Base-by-base conservation (phyloP, 2,329 filamentous ascomycete genomes). In the Achaetomium macrosporum region DNA sequence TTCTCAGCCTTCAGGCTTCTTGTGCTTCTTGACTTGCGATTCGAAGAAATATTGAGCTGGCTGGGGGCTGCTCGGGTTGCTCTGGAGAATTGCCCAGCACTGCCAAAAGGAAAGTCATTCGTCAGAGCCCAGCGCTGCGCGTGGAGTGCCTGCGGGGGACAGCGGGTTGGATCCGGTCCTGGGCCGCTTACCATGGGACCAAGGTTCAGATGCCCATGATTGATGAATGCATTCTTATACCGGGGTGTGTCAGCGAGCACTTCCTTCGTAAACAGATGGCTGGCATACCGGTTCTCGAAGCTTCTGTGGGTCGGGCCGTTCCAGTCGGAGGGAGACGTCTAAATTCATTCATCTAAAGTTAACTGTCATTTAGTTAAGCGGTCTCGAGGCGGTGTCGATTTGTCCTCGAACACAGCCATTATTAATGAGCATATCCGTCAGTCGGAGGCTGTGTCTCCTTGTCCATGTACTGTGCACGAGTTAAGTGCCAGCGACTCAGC, bases 201-300 rank as follows among this genome's bases (percentile, higher is more conserved):
- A 25, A 25, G 25, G 25, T 25, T 25, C 25, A 25, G 25, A 7
- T 25, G 25, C 4, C 25, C 25, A 15, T 35, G 10, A 37, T n/a
- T 36, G 16, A 31, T 40, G 20, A 16, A 56, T 59, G 55, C 35
- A 58, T 60, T 53, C 45, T 50, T 11, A 30, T 42, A 49, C 47
- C 57, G 51, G 55, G 57, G 53, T 33, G 16, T 57, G 59, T 60
- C 43, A 31, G 33, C 4, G 10, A 35, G 7, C n/a, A 37, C n/a
- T 37, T 37, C 7, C 36, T 36, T 40, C 58, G 13, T 11, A 25
- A 17, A 42, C 40, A 33, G 46, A 30, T 40, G 51, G 42, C 40
- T 53, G 57, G 53, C 46, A 44, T 45, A 47, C 47, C 56, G 61
- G 65, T 74, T 74, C 72, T 72, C 69, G 72, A 74, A 73, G 58